Evolutionary conservation across 306 rosid genomes (phyloP).

Genomic region (Trifolium subterraneum): DNA sequence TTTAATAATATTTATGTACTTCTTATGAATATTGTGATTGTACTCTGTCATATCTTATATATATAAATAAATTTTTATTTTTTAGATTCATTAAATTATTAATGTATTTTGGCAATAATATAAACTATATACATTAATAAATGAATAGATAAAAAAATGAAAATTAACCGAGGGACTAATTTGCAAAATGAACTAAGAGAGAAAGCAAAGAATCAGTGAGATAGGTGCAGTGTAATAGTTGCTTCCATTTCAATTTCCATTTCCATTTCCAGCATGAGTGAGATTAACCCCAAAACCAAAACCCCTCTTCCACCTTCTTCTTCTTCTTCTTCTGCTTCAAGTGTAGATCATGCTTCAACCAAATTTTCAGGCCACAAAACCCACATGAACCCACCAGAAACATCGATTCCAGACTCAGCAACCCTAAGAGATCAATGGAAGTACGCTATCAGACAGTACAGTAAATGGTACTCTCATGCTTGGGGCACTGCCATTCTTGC

Average conservation of each 20-base stretch:
- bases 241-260: not conserved
- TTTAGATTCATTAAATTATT: no score
- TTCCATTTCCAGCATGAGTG: constrained; percentile 39
- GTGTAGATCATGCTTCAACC: constrained; percentile 26
- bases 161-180: not conserved
- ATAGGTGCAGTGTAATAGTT: not conserved
- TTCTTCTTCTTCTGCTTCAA: constrained; percentile 37
- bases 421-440: constrained; percentile 94
- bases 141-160: no score
- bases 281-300: constrained; percentile 43
- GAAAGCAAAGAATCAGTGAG: not conserved
- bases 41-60: no score
- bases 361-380: constrained; percentile 45
- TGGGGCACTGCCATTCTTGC: constrained; percentile 98
- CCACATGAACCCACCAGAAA: constrained; percentile 71
- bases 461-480: constrained; percentile 87
- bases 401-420: constrained; percentile 66
- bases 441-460: constrained; percentile 73
- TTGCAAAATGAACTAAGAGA: not conserved
- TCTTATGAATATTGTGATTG: no score
- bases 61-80: no score
- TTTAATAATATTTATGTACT: no score
- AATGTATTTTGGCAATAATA: no score
- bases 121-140: no score
- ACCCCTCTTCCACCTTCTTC: constrained; percentile 33